These are phyloP conservation scores for Isochrysis galbana DNA, from an alignment of 78 protist genomes.

Conservation along the genomic window DNA sequence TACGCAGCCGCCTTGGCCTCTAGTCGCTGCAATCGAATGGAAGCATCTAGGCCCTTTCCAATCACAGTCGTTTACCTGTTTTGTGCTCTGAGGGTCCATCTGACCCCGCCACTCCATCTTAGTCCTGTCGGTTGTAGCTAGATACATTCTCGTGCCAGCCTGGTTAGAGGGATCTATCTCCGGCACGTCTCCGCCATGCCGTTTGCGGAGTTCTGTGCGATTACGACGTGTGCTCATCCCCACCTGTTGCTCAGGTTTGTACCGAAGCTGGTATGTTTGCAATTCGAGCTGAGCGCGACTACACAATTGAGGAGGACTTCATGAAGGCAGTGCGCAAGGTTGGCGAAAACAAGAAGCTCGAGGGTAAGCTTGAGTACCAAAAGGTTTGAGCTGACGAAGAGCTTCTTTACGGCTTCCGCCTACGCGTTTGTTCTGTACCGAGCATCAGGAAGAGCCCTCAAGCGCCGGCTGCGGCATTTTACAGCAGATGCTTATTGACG, in stretches of 20 bases:
- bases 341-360: conserved; percentile 94
- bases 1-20: conserved; percentile 77
- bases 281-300: conserved; percentile 93
- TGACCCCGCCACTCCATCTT: background rate
- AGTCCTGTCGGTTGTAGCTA: background rate
- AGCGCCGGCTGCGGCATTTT: no score
- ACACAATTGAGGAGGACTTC: conserved; percentile 93
- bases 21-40: no score
- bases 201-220: background rate
- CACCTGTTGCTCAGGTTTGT: no score
- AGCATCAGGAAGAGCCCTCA: no score
- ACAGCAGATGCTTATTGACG: no score
- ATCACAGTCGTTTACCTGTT: background rate
- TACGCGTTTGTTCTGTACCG: no score
- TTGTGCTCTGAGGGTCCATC: background rate
- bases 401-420: background rate
- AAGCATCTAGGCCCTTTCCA: background rate
- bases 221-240: no score
- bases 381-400: conserved; percentile 52
- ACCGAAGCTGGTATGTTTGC: conserved; percentile 90
- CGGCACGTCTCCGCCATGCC: background rate
- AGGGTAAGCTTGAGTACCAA: conserved; percentile 79
- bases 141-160: background rate
- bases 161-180: background rate
- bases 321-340: conserved; percentile 97